phyloP scores from a whole-genome alignment of 345 rosid genomes.

The Bretschneidera sinensis region DNA sequence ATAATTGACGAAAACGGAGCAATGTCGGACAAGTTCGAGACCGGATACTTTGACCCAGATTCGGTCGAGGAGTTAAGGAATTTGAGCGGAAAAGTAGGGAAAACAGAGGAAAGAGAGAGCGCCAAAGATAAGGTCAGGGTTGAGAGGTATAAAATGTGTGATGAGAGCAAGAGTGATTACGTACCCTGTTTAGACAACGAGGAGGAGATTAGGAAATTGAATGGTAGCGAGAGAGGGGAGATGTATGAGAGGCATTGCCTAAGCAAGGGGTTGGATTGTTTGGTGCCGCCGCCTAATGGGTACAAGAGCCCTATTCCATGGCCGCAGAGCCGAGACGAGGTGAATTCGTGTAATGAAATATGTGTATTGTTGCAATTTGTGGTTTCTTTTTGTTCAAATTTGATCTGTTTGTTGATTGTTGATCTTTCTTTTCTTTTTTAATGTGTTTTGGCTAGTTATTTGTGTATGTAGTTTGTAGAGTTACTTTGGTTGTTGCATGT shows the following conservation, averaged over 20 bases:
- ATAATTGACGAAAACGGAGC: constrained; percentile 58
- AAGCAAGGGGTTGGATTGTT: constrained; percentile 36
- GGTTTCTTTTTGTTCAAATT: background rate
- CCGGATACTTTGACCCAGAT: constrained; percentile 38
- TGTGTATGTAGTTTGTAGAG: too few species aligned
- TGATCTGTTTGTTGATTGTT: too few species aligned
- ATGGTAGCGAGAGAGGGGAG: constrained; percentile 20
- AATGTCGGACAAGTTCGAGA: constrained; percentile 42
- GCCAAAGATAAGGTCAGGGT: constrained; percentile 4
- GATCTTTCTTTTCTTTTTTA: too few species aligned
- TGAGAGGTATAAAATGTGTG: constrained; percentile 30
- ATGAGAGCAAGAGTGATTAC: constrained; percentile 32
- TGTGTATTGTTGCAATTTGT: background rate
- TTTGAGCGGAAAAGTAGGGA: constrained; percentile 7
- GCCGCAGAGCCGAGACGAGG: constrained; percentile 67
- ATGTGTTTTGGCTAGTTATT: too few species aligned
- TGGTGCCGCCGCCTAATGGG: constrained; percentile 49
- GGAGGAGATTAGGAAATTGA: constrained; percentile 34
- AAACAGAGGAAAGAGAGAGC: constrained; percentile 7
- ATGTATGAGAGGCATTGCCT: constrained; percentile 59
- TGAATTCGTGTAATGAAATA: constrained; percentile 16
- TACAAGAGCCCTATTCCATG: constrained; percentile 46
- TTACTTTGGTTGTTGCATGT: too few species aligned
- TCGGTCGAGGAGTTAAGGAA: constrained; percentile 24
- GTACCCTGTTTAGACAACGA: constrained; percentile 49